These are phyloP conservation scores for Chalciporus piperatus DNA, from an alignment of 768 basidiomycete species.

Conservation along the genomic window DNA sequence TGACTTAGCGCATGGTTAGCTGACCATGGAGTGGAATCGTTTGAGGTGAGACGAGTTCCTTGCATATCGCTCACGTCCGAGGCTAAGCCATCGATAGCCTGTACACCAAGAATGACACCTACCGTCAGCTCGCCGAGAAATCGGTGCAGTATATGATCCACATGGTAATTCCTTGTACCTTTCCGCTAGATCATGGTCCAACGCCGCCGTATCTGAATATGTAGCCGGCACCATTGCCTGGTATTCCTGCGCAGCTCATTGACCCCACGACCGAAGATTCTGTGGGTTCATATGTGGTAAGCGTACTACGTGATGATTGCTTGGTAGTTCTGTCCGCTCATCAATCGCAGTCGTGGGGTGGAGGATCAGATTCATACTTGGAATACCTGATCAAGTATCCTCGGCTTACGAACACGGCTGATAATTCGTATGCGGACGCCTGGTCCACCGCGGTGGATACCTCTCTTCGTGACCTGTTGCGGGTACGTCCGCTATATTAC, in stretches of 20 bases:
- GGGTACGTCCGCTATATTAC: slow-evolving; percentile 34
- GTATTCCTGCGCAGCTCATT: slow-evolving; percentile 58
- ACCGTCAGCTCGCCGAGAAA: slow-evolving; percentile 48
- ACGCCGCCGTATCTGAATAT: neutral
- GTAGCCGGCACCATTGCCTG: slow-evolving; percentile 29
- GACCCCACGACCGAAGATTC: slow-evolving; percentile 50
- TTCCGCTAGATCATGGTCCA: neutral
- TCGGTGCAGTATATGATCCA: slow-evolving; percentile 52
- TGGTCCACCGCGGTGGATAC: slow-evolving; percentile 74
- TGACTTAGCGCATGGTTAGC: slow-evolving; percentile 30
- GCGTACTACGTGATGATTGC: slow-evolving; percentile 12
- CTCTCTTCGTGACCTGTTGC: slow-evolving; percentile 57
- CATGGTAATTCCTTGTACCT: slow-evolving; percentile 31
- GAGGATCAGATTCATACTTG: slow-evolving; percentile 72
- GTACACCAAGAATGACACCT: slow-evolving; percentile 60
- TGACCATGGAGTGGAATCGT: slow-evolving; percentile 57
- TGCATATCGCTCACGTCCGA: too few species aligned
- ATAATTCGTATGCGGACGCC: slow-evolving; percentile 59
- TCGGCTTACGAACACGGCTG: slow-evolving; percentile 63
- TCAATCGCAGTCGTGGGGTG: slow-evolving; percentile 55
- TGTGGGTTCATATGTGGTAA: slow-evolving; percentile 54
- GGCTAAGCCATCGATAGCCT: slow-evolving; percentile 25
- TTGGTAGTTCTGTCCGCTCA: neutral
- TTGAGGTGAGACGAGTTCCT: slow-evolving; percentile 15
- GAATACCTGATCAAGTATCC: slow-evolving; percentile 75